Conservation (phyloP, 2,329 filamentous ascomycete genomes). For the Colletotrichum spaethianum region DNA sequence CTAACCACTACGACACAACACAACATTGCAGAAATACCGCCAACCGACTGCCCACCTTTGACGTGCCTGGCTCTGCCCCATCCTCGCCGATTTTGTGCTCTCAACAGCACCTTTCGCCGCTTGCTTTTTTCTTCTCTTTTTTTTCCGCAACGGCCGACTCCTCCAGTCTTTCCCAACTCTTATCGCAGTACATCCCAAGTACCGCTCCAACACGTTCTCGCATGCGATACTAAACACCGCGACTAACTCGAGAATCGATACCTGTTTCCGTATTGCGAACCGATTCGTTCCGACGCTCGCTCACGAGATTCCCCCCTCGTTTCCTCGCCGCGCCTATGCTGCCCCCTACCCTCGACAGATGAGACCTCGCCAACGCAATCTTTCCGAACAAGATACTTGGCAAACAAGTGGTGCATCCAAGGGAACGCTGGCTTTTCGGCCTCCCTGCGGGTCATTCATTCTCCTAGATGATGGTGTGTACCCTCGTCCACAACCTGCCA, state of each 20-base stretch:
- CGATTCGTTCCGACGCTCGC: conserved; percentile 1
- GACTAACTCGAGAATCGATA: conserved; percentile 31
- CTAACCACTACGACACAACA: conserved; percentile 18
- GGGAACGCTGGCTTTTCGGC: conserved; percentile 52
- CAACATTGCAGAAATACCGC: conserved; percentile 24
- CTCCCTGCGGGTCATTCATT: conserved; percentile 54
- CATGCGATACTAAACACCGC: conserved; percentile 29
- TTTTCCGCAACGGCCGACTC: conserved; percentile 34
- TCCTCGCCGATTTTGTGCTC: conserved; percentile 30
- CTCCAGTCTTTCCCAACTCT: conserved; percentile 29
- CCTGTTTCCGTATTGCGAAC: conserved; percentile 19
- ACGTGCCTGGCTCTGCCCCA: conserved; percentile 20
- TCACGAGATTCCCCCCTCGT: conserved; percentile 7
- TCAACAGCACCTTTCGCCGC: conserved; percentile 33
- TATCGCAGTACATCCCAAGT: conserved; percentile 24
- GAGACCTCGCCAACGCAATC: conserved; percentile 34
- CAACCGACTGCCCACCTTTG: conserved; percentile 31
- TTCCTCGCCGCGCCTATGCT: conserved; percentile 37
- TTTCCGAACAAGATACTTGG: conserved; percentile 37
- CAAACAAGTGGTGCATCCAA: conserved; percentile 40
- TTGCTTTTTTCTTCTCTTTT: conserved; percentile 23
- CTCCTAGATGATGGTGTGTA: conserved; percentile 66
- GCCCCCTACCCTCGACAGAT: conserved; percentile 32
- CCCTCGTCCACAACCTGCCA: conserved; percentile 10
- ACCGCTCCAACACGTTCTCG: conserved; percentile 29